phyloP scores from a whole-genome alignment of 2,329 filamentous ascomycete species.

The Leptographium galeiforme region DNA sequence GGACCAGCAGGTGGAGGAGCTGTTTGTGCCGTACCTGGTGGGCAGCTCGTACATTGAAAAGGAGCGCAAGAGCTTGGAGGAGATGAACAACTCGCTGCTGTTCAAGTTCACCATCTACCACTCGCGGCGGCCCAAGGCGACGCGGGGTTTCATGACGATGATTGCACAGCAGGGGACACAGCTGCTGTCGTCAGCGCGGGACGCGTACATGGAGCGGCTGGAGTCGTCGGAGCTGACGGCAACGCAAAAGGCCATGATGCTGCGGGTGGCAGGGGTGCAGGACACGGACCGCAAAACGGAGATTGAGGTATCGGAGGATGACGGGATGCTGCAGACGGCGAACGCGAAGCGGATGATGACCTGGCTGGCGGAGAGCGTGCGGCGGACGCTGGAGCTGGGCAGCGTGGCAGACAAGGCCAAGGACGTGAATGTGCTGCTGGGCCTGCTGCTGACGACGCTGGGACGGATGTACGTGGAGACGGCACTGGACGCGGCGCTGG shows the following conservation, averaged over 20 bases:
- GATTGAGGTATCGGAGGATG: conserved; percentile 80
- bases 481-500: conserved; percentile 53
- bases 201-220: conserved; percentile 79
- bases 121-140: conserved; percentile 71
- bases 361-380: conserved; percentile 92
- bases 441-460: conserved; percentile 74
- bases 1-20: conserved; percentile 62
- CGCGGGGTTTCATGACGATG: conserved; percentile 84
- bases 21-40: conserved; percentile 59
- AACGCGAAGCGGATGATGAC: conserved; percentile 96
- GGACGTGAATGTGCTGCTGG: conserved; percentile 75
- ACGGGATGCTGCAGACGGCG: conserved; percentile 68
- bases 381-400: conserved; percentile 80
- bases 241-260: conserved; percentile 81
- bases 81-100: conserved; percentile 76
- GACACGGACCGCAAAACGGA: conserved; percentile 68
- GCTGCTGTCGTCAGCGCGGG: conserved; percentile 72
- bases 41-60: conserved; percentile 59
- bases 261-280: conserved; percentile 76
- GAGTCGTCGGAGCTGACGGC: conserved; percentile 79
- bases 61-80: conserved; percentile 57
- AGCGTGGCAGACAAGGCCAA: conserved; percentile 81
- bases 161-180: conserved; percentile 84
- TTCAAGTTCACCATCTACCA: conserved; percentile 98
- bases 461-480: conserved; percentile 67